These are phyloP conservation scores for Mortierella sp. DNA, from an alignment of 371 early-diverging fungal genomes.

Conservation along the genomic window DNA sequence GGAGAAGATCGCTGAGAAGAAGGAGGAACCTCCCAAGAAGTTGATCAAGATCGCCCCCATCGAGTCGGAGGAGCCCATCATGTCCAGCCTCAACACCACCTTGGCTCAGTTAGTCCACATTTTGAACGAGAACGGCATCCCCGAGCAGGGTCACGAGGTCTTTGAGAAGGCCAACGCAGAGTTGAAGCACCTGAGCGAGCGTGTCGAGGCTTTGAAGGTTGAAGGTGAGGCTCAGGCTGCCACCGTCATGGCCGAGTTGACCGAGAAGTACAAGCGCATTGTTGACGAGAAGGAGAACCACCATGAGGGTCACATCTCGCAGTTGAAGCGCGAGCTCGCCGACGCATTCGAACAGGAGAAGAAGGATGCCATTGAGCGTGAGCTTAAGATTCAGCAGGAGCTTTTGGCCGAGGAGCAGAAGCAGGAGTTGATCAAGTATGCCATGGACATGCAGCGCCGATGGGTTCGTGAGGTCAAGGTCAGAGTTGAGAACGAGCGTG, in stretches of 20 bases:
- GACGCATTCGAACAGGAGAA: constrained; percentile 60
- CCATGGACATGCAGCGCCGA: constrained; percentile 67
- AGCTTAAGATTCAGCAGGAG: constrained; percentile 63
- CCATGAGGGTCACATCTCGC: constrained; percentile 56
- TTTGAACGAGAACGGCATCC: constrained; percentile 57
- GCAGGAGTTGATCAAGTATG: constrained; percentile 65
- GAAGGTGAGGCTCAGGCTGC: constrained; percentile 60
- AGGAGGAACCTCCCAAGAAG: constrained; percentile 40
- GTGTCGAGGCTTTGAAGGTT: constrained; percentile 55
- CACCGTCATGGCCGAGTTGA: constrained; percentile 56
- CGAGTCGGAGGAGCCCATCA: constrained; percentile 56
- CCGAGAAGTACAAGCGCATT: constrained; percentile 47
- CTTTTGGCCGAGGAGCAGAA: constrained; percentile 57
- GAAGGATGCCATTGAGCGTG: constrained; percentile 53
- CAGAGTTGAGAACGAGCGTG: constrained; percentile 91
- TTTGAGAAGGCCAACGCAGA: constrained; percentile 58
- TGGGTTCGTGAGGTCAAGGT: constrained; percentile 80
- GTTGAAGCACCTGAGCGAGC: constrained; percentile 53
- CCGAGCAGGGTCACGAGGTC: constrained; percentile 58
- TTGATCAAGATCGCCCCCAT: constrained; percentile 48
- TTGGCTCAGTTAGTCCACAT: constrained; percentile 49
- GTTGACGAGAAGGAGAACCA: constrained; percentile 40
- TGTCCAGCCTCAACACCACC: constrained; percentile 55
- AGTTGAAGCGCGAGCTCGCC: constrained; percentile 61
- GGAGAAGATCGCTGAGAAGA: constrained; percentile 27